Conservation (phyloP, 1,284 basidiomycete genomes). For the Boletus hoseneyae region DNA sequence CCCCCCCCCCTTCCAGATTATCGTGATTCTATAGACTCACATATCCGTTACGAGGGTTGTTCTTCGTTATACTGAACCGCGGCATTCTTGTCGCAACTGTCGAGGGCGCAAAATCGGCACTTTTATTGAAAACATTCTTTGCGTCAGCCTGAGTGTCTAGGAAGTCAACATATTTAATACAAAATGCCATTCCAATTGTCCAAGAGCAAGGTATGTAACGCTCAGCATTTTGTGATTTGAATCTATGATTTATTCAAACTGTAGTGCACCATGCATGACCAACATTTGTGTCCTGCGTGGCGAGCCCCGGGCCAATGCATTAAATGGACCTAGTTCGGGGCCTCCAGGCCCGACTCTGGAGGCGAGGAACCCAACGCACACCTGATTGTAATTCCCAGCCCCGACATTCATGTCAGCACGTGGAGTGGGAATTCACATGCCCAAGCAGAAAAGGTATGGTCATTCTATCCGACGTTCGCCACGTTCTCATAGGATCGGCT, state of each 20-base stretch:
- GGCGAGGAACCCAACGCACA: not conserved
- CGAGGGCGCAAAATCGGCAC: not conserved
- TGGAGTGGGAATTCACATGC: conserved; percentile 2
- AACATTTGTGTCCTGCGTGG: too few species aligned
- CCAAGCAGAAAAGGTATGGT: not conserved
- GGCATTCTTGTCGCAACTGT: not conserved
- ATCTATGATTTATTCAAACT: too few species aligned
- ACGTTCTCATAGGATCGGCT: conserved; percentile 10
- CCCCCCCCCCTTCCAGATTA: too few species aligned
- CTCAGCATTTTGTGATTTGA: not conserved
- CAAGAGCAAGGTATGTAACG: too few species aligned
- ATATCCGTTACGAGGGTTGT: not conserved
- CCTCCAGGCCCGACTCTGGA: not conserved
- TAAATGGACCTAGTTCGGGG: too few species aligned
- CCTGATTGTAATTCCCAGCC: not conserved
- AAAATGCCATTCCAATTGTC: not conserved
- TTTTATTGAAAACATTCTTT: not conserved
- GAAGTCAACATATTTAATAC: not conserved
- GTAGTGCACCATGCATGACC: not conserved
- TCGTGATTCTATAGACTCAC: too few species aligned
- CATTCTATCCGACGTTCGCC: not conserved
- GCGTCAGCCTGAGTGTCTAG: not conserved
- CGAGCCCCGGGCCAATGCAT: too few species aligned
- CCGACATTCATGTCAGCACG: not conserved
- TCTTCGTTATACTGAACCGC: not conserved